Evolutionary conservation across 192 early-diverging fungal species (phyloP).

Genomic region (Powellomyces hirtus): DNA sequence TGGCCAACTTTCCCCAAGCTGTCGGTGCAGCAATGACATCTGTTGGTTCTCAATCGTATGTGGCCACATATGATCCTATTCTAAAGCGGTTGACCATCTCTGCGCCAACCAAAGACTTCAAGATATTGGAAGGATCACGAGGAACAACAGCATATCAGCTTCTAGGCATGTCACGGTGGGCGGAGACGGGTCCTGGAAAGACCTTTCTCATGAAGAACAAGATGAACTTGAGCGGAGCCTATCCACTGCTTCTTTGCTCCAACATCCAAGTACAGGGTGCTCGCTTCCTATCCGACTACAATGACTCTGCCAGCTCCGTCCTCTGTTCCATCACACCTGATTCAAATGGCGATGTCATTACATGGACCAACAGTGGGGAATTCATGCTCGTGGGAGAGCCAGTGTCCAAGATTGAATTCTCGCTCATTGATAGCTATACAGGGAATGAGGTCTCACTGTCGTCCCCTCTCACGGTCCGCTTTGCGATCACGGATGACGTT

Average conservation of each 20-base stretch:
- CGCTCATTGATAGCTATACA: constrained; percentile 9
- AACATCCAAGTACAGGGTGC: background rate
- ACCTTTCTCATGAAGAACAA: constrained; percentile 3
- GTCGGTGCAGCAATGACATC: background rate
- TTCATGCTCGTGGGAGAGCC: background rate
- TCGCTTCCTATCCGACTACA: constrained; percentile 11
- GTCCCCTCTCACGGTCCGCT: constrained; percentile 4
- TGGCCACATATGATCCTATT: background rate
- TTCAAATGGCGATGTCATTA: constrained; percentile 8
- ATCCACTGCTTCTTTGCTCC: constrained; percentile 9
- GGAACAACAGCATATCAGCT: constrained; percentile 16
- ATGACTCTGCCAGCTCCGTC: background rate
- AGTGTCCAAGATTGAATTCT: constrained; percentile 3
- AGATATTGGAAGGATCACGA: background rate
- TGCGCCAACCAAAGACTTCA: constrained; percentile 6
- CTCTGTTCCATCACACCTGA: constrained; percentile 15
- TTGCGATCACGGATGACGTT: constrained; percentile 14
- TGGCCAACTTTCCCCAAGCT: constrained; percentile 17
- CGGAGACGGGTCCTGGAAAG: constrained; percentile 2
- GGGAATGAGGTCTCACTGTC: background rate
- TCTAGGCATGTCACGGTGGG: background rate
- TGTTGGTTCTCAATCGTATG: constrained; percentile 6
- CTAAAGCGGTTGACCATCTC: background rate
- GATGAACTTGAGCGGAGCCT: constrained; percentile 1
- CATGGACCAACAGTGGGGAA: constrained; percentile 14